Evolutionary conservation across 768 basidiomycete genomes (phyloP).

Genomic region (Termitomyces sp.): DNA sequence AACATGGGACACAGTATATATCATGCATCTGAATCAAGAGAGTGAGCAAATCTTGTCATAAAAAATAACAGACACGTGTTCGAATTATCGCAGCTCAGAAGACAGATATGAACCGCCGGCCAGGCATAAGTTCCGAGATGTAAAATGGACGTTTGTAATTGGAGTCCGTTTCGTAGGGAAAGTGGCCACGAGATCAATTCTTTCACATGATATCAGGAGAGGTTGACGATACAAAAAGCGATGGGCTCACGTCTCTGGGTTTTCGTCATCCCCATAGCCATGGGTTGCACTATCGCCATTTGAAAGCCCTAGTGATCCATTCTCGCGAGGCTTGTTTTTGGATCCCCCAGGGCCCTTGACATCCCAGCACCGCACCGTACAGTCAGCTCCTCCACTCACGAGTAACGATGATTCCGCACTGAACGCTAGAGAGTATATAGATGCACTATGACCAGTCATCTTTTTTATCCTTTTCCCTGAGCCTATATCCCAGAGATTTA

Average conservation of each 20-base stretch:
- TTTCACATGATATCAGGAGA: conserved; percentile 24
- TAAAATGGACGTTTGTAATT: conserved; percentile 88
- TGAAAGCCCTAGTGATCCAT: conserved; percentile 28
- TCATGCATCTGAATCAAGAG: not conserved
- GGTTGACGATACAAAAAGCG: not conserved
- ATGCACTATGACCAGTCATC: conserved; percentile 89
- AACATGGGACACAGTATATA: conserved; percentile 1
- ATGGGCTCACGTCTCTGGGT: conserved; percentile 62
- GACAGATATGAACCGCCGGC: conserved; percentile 74
- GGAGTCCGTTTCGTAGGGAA: conserved; percentile 97
- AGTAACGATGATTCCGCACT: conserved; percentile 88
- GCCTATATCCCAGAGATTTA: conserved; percentile 95
- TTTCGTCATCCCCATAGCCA: conserved; percentile 48
- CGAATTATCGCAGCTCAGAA: conserved; percentile 42
- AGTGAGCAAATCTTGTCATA: not conserved
- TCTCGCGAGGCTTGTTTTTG: conserved; percentile 51
- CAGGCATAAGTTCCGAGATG: conserved; percentile 88
- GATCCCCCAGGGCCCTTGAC: conserved; percentile 73
- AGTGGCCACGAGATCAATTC: conserved; percentile 80
- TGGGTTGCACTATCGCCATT: conserved; percentile 19
- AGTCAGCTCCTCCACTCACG: conserved; percentile 89
- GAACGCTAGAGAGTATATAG: conserved; percentile 87
- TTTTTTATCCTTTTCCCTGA: conserved; percentile 95
- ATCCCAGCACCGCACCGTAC: conserved; percentile 99
- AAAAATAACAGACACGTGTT: not conserved